Conservation (phyloP, 805 yeast genomes). For the Nakazawaea ernobii region DNA sequence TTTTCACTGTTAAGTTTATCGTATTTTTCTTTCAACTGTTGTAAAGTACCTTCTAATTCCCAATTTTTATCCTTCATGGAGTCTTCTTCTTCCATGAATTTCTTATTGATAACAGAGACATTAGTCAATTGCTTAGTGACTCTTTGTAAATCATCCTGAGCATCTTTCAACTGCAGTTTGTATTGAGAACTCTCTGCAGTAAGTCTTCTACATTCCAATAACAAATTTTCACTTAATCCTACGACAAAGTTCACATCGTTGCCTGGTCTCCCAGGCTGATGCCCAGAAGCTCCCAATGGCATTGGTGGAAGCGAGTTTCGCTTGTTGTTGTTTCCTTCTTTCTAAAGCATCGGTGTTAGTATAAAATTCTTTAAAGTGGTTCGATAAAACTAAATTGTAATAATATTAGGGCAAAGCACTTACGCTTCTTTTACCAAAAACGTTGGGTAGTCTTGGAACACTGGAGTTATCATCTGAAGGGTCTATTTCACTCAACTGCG, state of each 20-base stretch:
- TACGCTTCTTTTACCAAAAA: background rate
- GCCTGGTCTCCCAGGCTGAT: constrained; percentile 22
- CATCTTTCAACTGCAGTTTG: constrained; percentile 34
- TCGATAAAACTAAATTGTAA: background rate
- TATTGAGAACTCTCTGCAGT: constrained; percentile 55
- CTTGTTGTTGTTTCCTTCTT: background rate
- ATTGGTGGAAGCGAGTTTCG: constrained; percentile 5
- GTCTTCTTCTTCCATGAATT: constrained; percentile 36
- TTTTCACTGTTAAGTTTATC: constrained; percentile 34
- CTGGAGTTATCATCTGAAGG: background rate
- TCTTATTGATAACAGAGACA: constrained; percentile 25
- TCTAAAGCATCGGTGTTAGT: background rate
- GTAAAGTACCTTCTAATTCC: constrained; percentile 52
- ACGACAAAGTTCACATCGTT: constrained; percentile 69
- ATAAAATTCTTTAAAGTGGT: background rate
- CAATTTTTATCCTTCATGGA: constrained; percentile 54
- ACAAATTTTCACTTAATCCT: constrained; percentile 66
- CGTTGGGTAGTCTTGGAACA: constrained; percentile 1
- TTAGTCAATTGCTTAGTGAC: constrained; percentile 31
- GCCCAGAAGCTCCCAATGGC: constrained; percentile 1
- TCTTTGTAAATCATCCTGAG: constrained; percentile 36
- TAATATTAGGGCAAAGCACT: background rate
- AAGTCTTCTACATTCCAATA: constrained; percentile 64
- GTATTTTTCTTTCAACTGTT: constrained; percentile 35
- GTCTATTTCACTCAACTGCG: constrained; percentile 11